Evolutionary conservation across 1,139 yeast genomes (phyloP).

Genomic region (Diutina mesorugosa): DNA sequence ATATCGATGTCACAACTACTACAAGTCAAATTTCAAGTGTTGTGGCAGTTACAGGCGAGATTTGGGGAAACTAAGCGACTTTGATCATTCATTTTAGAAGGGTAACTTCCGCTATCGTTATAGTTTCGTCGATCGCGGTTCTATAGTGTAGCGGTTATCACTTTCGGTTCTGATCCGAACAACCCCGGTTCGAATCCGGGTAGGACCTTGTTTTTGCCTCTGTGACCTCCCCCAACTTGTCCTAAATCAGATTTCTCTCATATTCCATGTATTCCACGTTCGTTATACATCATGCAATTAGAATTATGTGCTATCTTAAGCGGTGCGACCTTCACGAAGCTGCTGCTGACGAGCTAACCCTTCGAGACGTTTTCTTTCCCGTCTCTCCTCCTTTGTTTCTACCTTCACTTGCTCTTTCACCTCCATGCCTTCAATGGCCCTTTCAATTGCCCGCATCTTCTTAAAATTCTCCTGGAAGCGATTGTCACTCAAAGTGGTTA

Average conservation of each 20-base stretch:
- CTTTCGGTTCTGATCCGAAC: constrained; percentile 52
- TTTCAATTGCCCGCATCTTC: constrained; percentile 36
- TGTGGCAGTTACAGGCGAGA: too few relatives aligned
- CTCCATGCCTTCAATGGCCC: constrained; percentile 23
- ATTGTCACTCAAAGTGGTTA: constrained; percentile 39
- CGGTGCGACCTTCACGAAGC: not conserved
- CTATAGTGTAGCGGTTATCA: constrained; percentile 41
- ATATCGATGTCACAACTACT: too few relatives aligned
- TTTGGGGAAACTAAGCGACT: too few relatives aligned
- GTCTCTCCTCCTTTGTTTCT: constrained; percentile 40
- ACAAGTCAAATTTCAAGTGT: too few relatives aligned
- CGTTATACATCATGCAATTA: not conserved
- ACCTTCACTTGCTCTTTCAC: constrained; percentile 2
- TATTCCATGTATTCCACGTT: not conserved
- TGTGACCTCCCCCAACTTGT: not conserved
- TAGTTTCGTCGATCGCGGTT: constrained; percentile 7
- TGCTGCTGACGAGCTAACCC: constrained; percentile 40
- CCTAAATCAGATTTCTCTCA: not conserved
- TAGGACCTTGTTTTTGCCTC: constrained; percentile 48
- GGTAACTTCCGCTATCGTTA: not conserved
- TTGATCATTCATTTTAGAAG: too few relatives aligned
- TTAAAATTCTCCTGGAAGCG: constrained; percentile 51
- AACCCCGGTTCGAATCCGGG: constrained; percentile 97
- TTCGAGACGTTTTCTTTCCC: constrained; percentile 44
- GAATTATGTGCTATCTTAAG: not conserved